phyloP scores from a whole-genome alignment of 1,139 yeast genomes.

The Suhomyces terraborum region DNA sequence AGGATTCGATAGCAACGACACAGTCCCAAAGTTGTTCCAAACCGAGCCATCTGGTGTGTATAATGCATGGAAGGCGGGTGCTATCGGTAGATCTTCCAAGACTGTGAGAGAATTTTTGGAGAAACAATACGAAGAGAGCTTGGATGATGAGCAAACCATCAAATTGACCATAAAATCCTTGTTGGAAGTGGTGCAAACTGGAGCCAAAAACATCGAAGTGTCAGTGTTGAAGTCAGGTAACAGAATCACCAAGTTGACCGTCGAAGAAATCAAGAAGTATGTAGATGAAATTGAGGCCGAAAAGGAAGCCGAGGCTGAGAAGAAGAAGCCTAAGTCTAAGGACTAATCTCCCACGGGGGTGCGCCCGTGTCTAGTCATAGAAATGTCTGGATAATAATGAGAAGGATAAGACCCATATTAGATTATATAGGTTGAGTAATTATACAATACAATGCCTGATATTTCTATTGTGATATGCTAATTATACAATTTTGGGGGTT shows the following conservation, averaged over 20 bases:
- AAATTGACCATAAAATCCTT: constrained; percentile 82
- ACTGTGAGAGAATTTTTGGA: constrained; percentile 96
- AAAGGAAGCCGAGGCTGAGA: constrained; percentile 86
- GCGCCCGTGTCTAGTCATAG: not conserved
- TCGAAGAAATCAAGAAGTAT: constrained; percentile 72
- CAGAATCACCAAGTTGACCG: constrained; percentile 53
- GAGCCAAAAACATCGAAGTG: constrained; percentile 93
- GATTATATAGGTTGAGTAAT: constrained; percentile 1
- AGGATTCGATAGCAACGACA: constrained; percentile 89
- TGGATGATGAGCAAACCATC: constrained; percentile 73
- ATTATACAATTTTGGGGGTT: not conserved
- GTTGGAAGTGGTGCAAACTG: constrained; percentile 96
- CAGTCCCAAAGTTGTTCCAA: constrained; percentile 79
- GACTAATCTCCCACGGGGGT: constrained; percentile 32
- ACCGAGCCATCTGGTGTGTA: constrained; percentile 98
- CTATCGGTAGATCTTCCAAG: constrained; percentile 93
- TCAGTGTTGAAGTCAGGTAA: constrained; percentile 78
- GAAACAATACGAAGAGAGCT: constrained; percentile 77
- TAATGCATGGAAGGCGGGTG: constrained; percentile 99
- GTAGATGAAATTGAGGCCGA: constrained; percentile 89
- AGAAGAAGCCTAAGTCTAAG: constrained; percentile 62
- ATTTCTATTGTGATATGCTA: not conserved
- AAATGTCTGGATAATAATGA: constrained; percentile 1
- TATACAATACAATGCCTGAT: not conserved
- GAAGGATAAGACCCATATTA: no score